Conservation (phyloP, 2,329 filamentous ascomycete species). For the Trichoderma harzianum region DNA sequence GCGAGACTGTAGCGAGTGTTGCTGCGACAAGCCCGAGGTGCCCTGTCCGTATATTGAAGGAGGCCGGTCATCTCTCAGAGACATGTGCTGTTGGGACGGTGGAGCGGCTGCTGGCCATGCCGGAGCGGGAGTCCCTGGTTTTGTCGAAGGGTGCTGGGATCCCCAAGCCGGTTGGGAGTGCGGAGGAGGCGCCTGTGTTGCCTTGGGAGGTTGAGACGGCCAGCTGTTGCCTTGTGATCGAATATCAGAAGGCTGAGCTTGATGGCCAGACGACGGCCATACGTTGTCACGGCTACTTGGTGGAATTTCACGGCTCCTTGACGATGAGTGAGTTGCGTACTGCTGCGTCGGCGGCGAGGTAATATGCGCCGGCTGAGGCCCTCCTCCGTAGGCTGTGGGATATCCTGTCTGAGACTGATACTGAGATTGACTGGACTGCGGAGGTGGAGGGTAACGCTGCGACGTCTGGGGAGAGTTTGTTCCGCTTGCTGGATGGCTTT, state of each 20-base stretch:
- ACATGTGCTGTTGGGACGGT: slow-evolving; percentile 32
- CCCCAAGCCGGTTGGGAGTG: slow-evolving; percentile 33
- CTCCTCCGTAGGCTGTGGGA: slow-evolving; percentile 38
- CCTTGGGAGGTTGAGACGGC: slow-evolving; percentile 33
- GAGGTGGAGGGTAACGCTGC: slow-evolving; percentile 45
- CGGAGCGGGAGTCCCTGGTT: slow-evolving; percentile 34
- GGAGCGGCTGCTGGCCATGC: slow-evolving; percentile 34
- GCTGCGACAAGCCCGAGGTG: slow-evolving; percentile 25
- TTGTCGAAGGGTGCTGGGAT: slow-evolving; percentile 31
- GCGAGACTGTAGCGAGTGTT: slow-evolving; percentile 38
- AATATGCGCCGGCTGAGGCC: slow-evolving; percentile 37
- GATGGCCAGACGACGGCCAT: slow-evolving; percentile 32
- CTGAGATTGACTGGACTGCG: slow-evolving; percentile 35
- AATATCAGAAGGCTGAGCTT: slow-evolving; percentile 22
- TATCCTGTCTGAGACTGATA: slow-evolving; percentile 47
- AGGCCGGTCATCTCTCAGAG: slow-evolving; percentile 39
- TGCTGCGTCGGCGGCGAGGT: slow-evolving; percentile 52
- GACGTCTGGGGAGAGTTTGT: slow-evolving; percentile 47
- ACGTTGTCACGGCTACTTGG: slow-evolving; percentile 36
- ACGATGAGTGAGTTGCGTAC: slow-evolving; percentile 48
- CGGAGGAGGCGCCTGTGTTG: slow-evolving; percentile 32
- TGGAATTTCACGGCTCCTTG: slow-evolving; percentile 20
- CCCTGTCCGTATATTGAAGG: slow-evolving; percentile 34
- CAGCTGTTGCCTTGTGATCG: slow-evolving; percentile 27
- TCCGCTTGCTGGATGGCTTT: slow-evolving; percentile 34